Base-by-base conservation (phyloP, 140 eudicot species). In the Flaveria floridana region DNA sequence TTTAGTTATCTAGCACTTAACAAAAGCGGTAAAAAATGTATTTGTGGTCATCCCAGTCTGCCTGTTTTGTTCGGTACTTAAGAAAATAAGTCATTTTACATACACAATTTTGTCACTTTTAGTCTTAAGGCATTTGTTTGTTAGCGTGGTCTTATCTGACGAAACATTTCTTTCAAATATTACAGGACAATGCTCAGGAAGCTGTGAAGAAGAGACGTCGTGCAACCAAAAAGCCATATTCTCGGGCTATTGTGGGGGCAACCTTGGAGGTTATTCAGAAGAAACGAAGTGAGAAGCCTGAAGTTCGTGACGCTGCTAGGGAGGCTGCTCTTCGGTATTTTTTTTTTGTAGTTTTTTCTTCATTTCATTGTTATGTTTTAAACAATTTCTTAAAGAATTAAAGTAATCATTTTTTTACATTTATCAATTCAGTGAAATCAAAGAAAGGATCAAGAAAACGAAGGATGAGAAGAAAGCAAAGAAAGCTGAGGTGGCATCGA, bases 291-390 rank as follows among this genome's bases (percentile, higher is more conserved):
- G 92, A 89, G 81, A 89, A 87, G 73, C 92, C 96, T 3, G 96
- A 89, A 75, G 92, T 87, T 15, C 91, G 96, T 59, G 96, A 89
- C 81, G 96, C 96, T 74, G 96, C 96, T 9, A 86, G 92, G 75
- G 96, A 86, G 74, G 92, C 96, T 25, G 92, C 92, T 64, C 87
- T 89, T 52, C 87, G 85, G 85, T 81, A 65, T 13, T 58, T 58
- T 53, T 23, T 30, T 10, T 34, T 42, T 44, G 10, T 62, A 1
- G 5, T 7, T 9, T 6, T 56, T 9, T 48, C 0, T 13, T 7
- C 7, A 8, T 6, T 53, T 26, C 53, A 26, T 66, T 30, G 6
- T 20, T 5, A 25, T 26, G n/a, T 5, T 42, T 18, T 28, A 18
- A 41, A n/a, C 16, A n/a, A 12, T 25, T 65, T 13, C 51, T 13